These are phyloP conservation scores for Dipteronia sinensis DNA, from an alignment of 345 rosid genomes.

Conservation along the genomic window DNA sequence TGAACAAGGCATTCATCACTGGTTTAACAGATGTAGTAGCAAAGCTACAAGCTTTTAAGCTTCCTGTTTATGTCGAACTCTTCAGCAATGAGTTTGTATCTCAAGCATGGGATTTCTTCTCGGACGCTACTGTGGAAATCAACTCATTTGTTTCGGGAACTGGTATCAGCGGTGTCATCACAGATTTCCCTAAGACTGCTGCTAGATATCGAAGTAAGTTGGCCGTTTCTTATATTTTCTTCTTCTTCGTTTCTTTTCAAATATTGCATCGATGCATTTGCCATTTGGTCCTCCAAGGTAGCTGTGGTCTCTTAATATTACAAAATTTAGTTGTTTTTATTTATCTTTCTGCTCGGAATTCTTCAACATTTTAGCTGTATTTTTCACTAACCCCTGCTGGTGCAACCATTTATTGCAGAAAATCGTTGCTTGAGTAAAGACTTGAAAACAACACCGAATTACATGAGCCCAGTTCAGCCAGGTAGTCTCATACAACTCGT, in stretches of 20 bases:
- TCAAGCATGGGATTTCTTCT: slow-evolving; percentile 87
- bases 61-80: slow-evolving; percentile 62
- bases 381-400: not conserved
- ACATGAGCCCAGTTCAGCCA: slow-evolving; percentile 62
- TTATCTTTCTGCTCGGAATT: not conserved
- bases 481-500: slow-evolving; percentile 45
- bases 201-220: slow-evolving; percentile 77
- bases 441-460: slow-evolving; percentile 22
- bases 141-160: slow-evolving; percentile 40
- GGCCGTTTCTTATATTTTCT: no score
- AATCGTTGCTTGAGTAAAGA: slow-evolving; percentile 51
- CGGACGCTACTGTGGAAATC: slow-evolving; percentile 78
- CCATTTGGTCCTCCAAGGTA: no score
- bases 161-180: slow-evolving; percentile 61
- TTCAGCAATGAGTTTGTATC: slow-evolving; percentile 88
- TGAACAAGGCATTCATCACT: slow-evolving; percentile 26
- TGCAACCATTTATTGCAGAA: slow-evolving; percentile 37
- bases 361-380: not conserved
- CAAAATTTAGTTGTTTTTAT: no score
- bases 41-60: slow-evolving; percentile 49
- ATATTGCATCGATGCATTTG: no score
- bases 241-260: no score
- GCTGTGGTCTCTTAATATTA: no score
- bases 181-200: slow-evolving; percentile 81
- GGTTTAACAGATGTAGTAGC: slow-evolving; percentile 45